Evolutionary conservation across 2,329 filamentous ascomycete species (phyloP).

Genomic region (Sporothrix dimorphospora): DNA sequence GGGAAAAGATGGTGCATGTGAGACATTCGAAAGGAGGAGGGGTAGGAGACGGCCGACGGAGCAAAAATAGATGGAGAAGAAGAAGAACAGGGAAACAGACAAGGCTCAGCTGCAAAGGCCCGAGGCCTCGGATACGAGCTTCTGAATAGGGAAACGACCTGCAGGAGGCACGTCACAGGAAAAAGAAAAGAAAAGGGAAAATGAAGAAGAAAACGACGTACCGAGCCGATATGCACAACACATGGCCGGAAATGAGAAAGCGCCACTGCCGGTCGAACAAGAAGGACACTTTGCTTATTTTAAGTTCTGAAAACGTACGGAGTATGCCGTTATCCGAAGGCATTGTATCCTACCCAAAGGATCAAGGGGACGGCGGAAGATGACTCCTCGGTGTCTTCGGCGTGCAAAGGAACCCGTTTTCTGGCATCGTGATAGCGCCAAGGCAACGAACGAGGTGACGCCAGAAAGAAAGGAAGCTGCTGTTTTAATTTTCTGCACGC

Average conservation of each 20-base stretch:
- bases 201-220: not conserved
- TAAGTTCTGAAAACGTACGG: not conserved
- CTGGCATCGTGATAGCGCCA: not conserved
- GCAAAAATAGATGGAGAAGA: not conserved
- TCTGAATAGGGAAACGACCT: constrained; percentile 16
- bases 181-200: not conserved
- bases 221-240: not conserved
- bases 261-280: not conserved
- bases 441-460: not conserved
- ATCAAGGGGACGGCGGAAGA: too few species aligned
- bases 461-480: not conserved
- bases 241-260: not conserved
- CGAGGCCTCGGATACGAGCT: constrained; percentile 9
- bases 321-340: not conserved
- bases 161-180: not conserved
- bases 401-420: not conserved
- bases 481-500: not conserved
- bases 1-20: not conserved
- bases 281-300: not conserved
- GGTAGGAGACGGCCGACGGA: constrained; percentile 2
- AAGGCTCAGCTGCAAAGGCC: constrained; percentile 5
- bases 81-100: not conserved
- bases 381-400: not conserved
- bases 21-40: not conserved
- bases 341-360: not conserved